Evolutionary conservation across 192 early-diverging fungal genomes (phyloP).

Genomic region (Coemansia sp.): DNA sequence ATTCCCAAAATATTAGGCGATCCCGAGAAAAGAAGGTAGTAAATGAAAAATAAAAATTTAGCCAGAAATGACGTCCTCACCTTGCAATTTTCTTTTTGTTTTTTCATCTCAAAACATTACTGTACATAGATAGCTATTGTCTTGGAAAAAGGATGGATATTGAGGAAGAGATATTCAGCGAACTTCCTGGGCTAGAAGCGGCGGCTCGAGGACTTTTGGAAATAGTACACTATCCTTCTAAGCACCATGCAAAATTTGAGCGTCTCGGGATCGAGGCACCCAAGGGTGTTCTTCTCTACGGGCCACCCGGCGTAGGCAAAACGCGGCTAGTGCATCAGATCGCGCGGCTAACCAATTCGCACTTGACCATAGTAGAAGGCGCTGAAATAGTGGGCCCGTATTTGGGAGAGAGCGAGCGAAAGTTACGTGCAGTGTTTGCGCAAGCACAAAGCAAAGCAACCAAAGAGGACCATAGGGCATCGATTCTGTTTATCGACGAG

Average conservation of each 20-base stretch:
- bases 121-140: no score
- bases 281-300: constrained; percentile 86
- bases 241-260: constrained; percentile 63
- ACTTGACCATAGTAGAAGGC: constrained; percentile 76
- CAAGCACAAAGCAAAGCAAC: constrained; percentile 61
- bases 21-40: no score
- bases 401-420: constrained; percentile 86
- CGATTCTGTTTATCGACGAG: constrained; percentile 97
- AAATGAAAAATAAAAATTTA: no score
- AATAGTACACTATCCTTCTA: constrained; percentile 75
- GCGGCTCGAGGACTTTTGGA: constrained; percentile 77
- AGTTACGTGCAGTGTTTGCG: constrained; percentile 69
- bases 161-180: background rate
- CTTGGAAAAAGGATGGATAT: no score
- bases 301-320: constrained; percentile 95
- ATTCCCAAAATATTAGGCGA: no score
- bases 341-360: constrained; percentile 65
- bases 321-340: constrained; percentile 80
- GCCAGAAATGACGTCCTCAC: no score
- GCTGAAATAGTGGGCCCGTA: constrained; percentile 83
- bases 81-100: no score
- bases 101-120: no score
- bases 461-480: constrained; percentile 41
- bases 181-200: constrained; percentile 71
- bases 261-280: constrained; percentile 78